These are phyloP conservation scores for Cyclotella atomus DNA, from an alignment of 108 stramenopile genomes.

Conservation along the genomic window DNA sequence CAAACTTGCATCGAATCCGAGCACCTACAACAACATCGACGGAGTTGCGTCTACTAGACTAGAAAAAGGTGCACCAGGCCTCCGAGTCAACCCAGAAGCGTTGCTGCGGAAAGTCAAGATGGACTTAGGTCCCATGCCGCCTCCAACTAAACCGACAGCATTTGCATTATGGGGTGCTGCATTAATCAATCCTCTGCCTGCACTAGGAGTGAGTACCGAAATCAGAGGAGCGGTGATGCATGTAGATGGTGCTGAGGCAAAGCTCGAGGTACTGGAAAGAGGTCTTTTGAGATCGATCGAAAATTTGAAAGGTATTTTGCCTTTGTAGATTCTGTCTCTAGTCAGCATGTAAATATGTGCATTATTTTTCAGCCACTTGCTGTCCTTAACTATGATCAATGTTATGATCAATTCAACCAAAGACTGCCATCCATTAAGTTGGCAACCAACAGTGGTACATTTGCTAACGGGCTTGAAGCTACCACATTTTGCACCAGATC, in stretches of 20 bases:
- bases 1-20: conserved; percentile 50
- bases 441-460: conserved; percentile 37
- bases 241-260: conserved; percentile 36
- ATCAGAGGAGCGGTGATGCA: conserved; percentile 66
- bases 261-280: conserved; percentile 55
- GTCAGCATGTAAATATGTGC: no score
- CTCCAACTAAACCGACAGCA: conserved; percentile 31
- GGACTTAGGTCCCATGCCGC: conserved; percentile 53
- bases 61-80: conserved; percentile 48
- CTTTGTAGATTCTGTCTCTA: conserved; percentile 29
- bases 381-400: no score
- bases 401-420: no score
- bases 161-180: conserved; percentile 67
- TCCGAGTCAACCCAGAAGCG: conserved; percentile 49
- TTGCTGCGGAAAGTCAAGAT: conserved; percentile 41
- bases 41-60: conserved; percentile 55
- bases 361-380: no score
- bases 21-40: conserved; percentile 63
- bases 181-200: conserved; percentile 69
- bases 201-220: conserved; percentile 62
- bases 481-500: conserved; percentile 28
- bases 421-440: conserved; percentile 6
- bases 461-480: conserved; percentile 24
- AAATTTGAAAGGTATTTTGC: conserved; percentile 59
- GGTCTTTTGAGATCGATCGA: conserved; percentile 57